Conservation (phyloP, 805 yeast genomes). For the Hanseniaspora pseudoguilliermondii region DNA sequence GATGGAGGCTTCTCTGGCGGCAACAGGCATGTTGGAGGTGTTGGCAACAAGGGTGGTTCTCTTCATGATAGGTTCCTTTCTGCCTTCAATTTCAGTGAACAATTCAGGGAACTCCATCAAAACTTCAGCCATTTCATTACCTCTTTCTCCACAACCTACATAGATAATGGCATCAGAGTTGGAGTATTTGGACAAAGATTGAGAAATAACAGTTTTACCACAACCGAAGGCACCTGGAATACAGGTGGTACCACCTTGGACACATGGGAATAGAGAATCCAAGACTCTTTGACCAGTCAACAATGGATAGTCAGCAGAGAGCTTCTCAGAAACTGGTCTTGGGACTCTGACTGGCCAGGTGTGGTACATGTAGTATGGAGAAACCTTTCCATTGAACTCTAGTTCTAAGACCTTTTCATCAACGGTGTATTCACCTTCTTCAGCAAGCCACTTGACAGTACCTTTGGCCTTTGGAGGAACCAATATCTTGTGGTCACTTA, state of each 20-base stretch:
- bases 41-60: slow-evolving; percentile 98
- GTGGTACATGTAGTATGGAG: slow-evolving; percentile 84
- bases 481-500: slow-evolving; percentile 84
- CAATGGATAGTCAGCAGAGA: slow-evolving; percentile 87
- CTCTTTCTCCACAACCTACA: slow-evolving; percentile 94
- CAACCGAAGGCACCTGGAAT: slow-evolving; percentile 99
- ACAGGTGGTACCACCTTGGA: slow-evolving; percentile 99
- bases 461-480: slow-evolving; percentile 98
- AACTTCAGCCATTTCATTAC: slow-evolving; percentile 99
- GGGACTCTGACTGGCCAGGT: slow-evolving; percentile 99
- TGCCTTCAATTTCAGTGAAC: slow-evolving; percentile 78
- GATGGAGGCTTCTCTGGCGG: slow-evolving; percentile 98
- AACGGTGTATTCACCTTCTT: slow-evolving; percentile 79
- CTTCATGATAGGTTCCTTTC: slow-evolving; percentile 97
- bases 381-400: slow-evolving; percentile 80
- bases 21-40: slow-evolving; percentile 99
- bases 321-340: slow-evolving; percentile 91
- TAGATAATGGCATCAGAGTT: slow-evolving; percentile 94
- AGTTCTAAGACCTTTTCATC: slow-evolving; percentile 85
- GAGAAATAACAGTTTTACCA: slow-evolving; percentile 97
- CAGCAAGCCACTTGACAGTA: slow-evolving; percentile 80
- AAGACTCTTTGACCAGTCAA: slow-evolving; percentile 98
- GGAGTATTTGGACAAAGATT: slow-evolving; percentile 90
- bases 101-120: slow-evolving; percentile 99
- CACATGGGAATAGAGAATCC: slow-evolving; percentile 96